phyloP scores from a whole-genome alignment of 2,329 filamentous ascomycete species.

The Ascochyta pisi region DNA sequence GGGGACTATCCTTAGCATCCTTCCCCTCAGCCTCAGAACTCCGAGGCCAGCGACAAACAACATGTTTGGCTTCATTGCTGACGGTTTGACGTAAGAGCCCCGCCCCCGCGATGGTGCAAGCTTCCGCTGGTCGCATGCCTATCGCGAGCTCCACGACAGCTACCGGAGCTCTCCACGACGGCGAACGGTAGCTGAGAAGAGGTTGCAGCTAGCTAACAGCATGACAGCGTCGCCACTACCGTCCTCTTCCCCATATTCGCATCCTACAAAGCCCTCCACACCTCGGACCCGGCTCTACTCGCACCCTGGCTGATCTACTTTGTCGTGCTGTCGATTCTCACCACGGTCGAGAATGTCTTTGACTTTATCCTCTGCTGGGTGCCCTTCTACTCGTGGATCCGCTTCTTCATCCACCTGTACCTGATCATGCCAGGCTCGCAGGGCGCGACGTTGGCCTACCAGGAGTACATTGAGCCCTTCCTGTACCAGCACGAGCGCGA shows the following conservation, averaged over 20 bases:
- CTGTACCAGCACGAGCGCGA: conserved; percentile 83
- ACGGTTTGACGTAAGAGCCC: conserved; percentile 47
- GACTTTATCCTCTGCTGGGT: conserved; percentile 89
- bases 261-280: conserved; percentile 97
- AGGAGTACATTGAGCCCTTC: conserved; percentile 85
- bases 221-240: conserved; percentile 63
- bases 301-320: conserved; percentile 99
- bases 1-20: conserved; percentile 1
- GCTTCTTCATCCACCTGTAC: conserved; percentile 86
- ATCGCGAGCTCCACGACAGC: conserved; percentile 15
- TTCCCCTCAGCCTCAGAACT: not conserved
- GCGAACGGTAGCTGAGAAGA: not conserved
- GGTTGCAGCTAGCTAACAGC: conserved; percentile 22
- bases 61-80: conserved; percentile 50
- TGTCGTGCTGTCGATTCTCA: conserved; percentile 84
- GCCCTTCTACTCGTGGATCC: conserved; percentile 92
- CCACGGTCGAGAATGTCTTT: conserved; percentile 85
- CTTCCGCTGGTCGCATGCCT: conserved; percentile 11
- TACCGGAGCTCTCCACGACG: conserved; percentile 23
- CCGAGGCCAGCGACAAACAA: conserved; percentile 12
- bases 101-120: conserved; percentile 37
- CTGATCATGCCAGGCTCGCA: conserved; percentile 98
- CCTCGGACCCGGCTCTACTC: conserved; percentile 84
- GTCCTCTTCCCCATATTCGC: conserved; percentile 96
- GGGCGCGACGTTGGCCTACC: conserved; percentile 85